Evolutionary conservation across 306 rosid genomes (phyloP), one percentile per base, ranked within the genome.

Genomic region (Astragalus glycyphyllos): DNA sequence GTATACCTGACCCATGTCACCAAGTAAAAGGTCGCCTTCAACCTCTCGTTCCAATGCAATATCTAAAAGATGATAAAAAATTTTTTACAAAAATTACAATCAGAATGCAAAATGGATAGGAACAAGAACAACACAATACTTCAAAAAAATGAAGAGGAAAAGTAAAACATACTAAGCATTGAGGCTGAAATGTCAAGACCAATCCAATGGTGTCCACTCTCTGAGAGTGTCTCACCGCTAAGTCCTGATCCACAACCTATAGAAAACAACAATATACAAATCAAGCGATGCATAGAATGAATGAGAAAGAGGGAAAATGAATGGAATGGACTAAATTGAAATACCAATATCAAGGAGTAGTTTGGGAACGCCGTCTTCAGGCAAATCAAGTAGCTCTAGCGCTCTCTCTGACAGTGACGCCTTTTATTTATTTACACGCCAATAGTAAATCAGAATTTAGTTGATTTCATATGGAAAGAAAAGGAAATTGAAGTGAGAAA

Each of bases 181-280:
- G 98, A 94, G 14, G 71, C 82, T 17, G 98, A 94, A 60, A 94
- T 94, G 65, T 94, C 98, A 46, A 89, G 73, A 55, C 98, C 98
- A 71, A 94, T 86, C 98, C 98, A 94, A 9, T 90, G 92, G 77
- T 94, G 96, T 41, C 95, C 92, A 16, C 65, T 82, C 76, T 90
- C 94, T 0, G 98, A 44, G 35, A 90, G 78, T 9, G 90, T 88
- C 81, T 90, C 98, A 0, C 98, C 98, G 53, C 97, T 94, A 32
- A 94, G 97, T 54, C 97, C 97, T 2, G 97, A 94, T 34, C 98
- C 98, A 73, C 97, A 94, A 62, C 97, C 97, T 94, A 69, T 62
- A 69, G 16, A 75, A 55, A 68, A 40, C 13, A 9, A 45, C 15
- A 11, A 69, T 47, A 73, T 37, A 63, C 5, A 65, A 37, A 35